phyloP scores from a whole-genome alignment of 805 yeast species.

The Schwanniomyces yamadae region DNA sequence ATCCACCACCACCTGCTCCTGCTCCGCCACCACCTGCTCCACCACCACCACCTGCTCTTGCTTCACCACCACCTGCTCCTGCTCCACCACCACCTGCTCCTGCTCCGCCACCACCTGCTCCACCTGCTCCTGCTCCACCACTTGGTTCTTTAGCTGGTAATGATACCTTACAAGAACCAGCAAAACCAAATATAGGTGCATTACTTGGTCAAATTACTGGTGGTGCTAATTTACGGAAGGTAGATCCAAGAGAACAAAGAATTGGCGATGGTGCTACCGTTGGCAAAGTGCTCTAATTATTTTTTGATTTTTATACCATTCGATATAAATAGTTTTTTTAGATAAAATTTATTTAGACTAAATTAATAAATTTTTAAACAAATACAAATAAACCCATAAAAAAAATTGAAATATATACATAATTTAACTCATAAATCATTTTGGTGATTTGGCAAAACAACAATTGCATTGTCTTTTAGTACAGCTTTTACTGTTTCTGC shows the following conservation, averaged over 20 bases:
- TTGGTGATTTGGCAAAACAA: constrained; percentile 37
- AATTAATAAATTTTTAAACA: neutral
- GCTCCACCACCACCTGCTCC: constrained; percentile 24
- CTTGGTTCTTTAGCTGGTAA: constrained; percentile 26
- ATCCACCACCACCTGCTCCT: constrained; percentile 11
- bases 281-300: constrained; percentile 44
- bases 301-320: neutral
- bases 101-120: constrained; percentile 26
- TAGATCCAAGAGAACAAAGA: constrained; percentile 47
- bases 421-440: constrained; percentile 5
- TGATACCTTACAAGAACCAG: constrained; percentile 4
- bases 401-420: no score
- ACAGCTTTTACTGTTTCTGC: constrained; percentile 31
- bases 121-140: constrained; percentile 31
- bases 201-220: constrained; percentile 56
- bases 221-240: constrained; percentile 53
- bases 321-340: neutral
- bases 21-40: constrained; percentile 22
- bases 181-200: constrained; percentile 41
- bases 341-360: neutral
- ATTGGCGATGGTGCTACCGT: constrained; percentile 46
- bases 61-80: constrained; percentile 25
- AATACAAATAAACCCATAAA: neutral
- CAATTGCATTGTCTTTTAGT: constrained; percentile 23
- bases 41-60: constrained; percentile 17